Evolutionary conservation across 108 stramenopile genomes (phyloP), one percentile per base, ranked within the genome.

Genomic region (Licmophora abbreviata): DNA sequence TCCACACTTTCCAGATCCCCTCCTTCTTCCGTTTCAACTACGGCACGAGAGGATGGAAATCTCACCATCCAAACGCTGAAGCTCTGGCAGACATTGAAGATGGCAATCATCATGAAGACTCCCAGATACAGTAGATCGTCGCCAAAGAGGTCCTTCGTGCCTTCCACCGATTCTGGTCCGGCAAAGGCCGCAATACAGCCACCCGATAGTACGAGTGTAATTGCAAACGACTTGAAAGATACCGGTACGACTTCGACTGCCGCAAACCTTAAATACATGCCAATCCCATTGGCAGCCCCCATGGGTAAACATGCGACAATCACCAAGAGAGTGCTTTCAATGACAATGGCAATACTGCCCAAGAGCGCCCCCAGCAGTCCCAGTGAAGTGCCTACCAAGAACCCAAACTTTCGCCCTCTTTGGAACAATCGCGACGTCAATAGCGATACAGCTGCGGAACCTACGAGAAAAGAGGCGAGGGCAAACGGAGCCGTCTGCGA

Each of bases 181-280:
- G 59, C 59, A 62, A 74, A 69, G 0, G 73, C 56, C 4, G 73
- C 73, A 36, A 74, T 35, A 30, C 66, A 68, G 3, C 73, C 73
- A 21, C 73, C 73, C 3, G 41, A 52, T 18, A 74, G 35, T 1
- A 69, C 68, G 58, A 59, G 54, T 11, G 64, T 53, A 17, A 74
- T 54, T 5, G 67, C 73, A 28, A 28, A 33, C 10, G 63, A 45
- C 17, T 30, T 15, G 18, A 29, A 65, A 15, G 55, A 48, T 1
- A 50, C 5, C 0, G 73, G 68, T 3, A 74, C 67, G 24, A 69
- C 45, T 46, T 69, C 73, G 18, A 74, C 46, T 0, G 63, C 58
- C 10, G 73, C 58, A 54, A 61, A 74, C 9, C 73, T 57, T 1
- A 68, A 30, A 25, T 62, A 66, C 40, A 74, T 58, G 4, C 73